These are phyloP conservation scores for Plasmodium fragile DNA, from an alignment of 169 alveolate genomes.

Conservation along the genomic window DNA sequence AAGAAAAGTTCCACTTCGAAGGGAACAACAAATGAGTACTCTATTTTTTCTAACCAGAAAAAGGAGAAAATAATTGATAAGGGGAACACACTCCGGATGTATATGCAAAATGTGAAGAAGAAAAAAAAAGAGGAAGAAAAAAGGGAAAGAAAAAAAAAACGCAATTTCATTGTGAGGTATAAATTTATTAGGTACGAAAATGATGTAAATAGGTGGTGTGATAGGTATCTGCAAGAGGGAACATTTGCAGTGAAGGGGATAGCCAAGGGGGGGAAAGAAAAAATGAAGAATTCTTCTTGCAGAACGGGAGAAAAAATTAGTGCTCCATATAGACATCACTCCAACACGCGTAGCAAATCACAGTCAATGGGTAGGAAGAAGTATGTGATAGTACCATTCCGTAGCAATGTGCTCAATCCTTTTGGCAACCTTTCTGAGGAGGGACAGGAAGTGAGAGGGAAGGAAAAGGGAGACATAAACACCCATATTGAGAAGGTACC, in stretches of 20 bases:
- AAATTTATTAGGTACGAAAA: slow-evolving; percentile 47
- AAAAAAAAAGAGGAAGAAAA: slow-evolving; percentile 6
- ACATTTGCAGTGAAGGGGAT: not conserved
- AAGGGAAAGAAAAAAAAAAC: slow-evolving; percentile 23
- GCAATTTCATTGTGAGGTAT: not conserved
- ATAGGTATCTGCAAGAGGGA: slow-evolving; percentile 5
- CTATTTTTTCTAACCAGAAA: not conserved
- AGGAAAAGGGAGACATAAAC: not conserved
- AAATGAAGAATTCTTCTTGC: not conserved
- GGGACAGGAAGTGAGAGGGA: not conserved
- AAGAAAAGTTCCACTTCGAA: not conserved
- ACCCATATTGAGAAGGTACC: not conserved
- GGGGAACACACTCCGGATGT: not conserved
- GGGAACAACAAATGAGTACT: not conserved
- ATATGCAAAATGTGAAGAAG: slow-evolving; percentile 2
- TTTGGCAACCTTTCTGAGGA: not conserved
- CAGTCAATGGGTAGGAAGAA: not conserved
- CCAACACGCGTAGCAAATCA: not conserved
- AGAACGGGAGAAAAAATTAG: not conserved
- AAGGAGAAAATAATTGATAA: not conserved
- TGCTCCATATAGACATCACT: not conserved
- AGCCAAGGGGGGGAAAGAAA: not conserved
- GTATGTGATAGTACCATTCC: not conserved
- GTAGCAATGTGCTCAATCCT: not conserved
- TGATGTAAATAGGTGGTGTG: slow-evolving; percentile 15